phyloP scores from a whole-genome alignment of 2,329 filamentous ascomycete genomes.

The Calonectria henricotiae region DNA sequence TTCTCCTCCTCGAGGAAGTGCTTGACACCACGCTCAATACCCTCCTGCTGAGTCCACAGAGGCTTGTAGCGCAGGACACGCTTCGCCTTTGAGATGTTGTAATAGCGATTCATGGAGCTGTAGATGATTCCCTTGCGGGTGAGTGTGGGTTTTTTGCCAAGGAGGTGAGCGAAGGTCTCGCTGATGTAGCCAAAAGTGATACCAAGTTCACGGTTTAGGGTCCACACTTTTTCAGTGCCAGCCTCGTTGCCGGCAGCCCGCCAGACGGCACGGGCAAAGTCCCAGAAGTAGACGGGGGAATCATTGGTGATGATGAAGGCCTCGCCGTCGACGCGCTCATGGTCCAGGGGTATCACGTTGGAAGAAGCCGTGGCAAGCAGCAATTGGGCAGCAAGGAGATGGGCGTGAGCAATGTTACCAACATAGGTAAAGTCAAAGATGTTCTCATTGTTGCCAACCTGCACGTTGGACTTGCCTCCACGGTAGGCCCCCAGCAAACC shows the following conservation, averaged over 20 bases:
- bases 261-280: slow-evolving; percentile 88
- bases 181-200: slow-evolving; percentile 68
- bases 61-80: slow-evolving; percentile 79
- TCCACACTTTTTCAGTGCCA: slow-evolving; percentile 71
- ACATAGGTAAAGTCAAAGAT: slow-evolving; percentile 78
- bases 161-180: slow-evolving; percentile 68
- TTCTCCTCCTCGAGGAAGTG: slow-evolving; percentile 72
- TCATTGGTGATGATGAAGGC: slow-evolving; percentile 94
- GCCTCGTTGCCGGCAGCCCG: slow-evolving; percentile 69
- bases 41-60: slow-evolving; percentile 78
- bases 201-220: slow-evolving; percentile 68
- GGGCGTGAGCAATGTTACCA: slow-evolving; percentile 80
- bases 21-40: slow-evolving; percentile 69
- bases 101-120: slow-evolving; percentile 84
- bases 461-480: slow-evolving; percentile 80
- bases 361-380: slow-evolving; percentile 75
- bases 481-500: slow-evolving; percentile 82
- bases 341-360: slow-evolving; percentile 76
- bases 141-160: slow-evolving; percentile 72
- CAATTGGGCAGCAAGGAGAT: slow-evolving; percentile 84
- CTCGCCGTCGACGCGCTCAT: slow-evolving; percentile 86
- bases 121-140: slow-evolving; percentile 76
- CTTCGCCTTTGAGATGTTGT: slow-evolving; percentile 84
- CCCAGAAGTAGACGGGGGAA: slow-evolving; percentile 91
- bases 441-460: slow-evolving; percentile 82